These are phyloP conservation scores for Coniochaeta sp. DNA, from an alignment of 2,329 filamentous ascomycete genomes.

Conservation along the genomic window DNA sequence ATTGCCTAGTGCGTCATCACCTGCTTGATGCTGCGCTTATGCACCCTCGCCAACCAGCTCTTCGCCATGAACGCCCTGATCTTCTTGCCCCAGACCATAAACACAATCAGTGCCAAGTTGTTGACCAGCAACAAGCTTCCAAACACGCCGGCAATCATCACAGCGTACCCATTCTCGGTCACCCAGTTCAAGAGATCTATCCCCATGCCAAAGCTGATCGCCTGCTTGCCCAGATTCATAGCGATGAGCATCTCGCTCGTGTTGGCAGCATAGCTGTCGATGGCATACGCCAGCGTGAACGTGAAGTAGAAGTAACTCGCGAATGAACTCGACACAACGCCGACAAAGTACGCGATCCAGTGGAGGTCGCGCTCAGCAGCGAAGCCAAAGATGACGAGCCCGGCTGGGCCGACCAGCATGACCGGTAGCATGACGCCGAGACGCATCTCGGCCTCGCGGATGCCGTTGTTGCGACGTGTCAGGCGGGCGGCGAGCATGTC, in stretches of 20 bases:
- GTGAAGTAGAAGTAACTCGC: constrained; percentile 47
- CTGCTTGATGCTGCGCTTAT: constrained; percentile 24
- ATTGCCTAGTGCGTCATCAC: constrained; percentile 19
- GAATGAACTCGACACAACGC: constrained; percentile 40
- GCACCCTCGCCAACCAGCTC: constrained; percentile 39
- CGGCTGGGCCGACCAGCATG: constrained; percentile 29
- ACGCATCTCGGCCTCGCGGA: constrained; percentile 41
- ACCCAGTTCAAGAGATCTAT: constrained; percentile 44
- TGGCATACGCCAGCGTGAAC: constrained; percentile 52
- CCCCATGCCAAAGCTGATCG: constrained; percentile 45
- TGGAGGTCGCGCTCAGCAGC: constrained; percentile 29
- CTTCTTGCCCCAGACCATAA: constrained; percentile 42
- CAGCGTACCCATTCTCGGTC: constrained; percentile 35
- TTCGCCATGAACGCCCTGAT: constrained; percentile 35
- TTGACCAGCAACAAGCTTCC: constrained; percentile 38
- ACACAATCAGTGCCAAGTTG: constrained; percentile 38
- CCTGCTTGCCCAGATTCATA: constrained; percentile 50
- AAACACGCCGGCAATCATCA: constrained; percentile 44
- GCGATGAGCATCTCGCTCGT: constrained; percentile 56
- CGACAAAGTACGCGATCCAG: constrained; percentile 40
- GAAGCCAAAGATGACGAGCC: constrained; percentile 33
- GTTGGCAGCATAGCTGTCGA: constrained; percentile 50
- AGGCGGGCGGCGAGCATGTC: constrained; percentile 34
- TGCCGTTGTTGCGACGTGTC: constrained; percentile 33
- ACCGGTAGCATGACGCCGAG: constrained; percentile 29